These are phyloP conservation scores for Aristolochia fimbriata DNA, from an alignment of 164 flowering plant genomes.

Conservation along the genomic window DNA sequence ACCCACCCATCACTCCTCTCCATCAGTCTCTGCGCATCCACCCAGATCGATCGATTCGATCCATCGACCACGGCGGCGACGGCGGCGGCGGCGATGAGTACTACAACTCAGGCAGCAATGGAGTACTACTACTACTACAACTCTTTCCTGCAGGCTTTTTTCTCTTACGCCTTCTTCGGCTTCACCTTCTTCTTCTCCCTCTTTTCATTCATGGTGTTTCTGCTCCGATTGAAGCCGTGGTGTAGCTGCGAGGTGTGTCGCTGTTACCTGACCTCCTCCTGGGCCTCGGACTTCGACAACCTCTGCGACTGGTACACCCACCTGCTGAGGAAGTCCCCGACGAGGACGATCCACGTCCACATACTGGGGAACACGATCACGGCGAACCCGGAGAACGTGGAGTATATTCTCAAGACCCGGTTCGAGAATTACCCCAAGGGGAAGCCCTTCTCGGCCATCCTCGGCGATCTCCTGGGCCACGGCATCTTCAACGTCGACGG, in stretches of 20 bases:
- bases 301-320: slow-evolving; percentile 66
- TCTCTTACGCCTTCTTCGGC: slow-evolving; percentile 25
- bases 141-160: slow-evolving; percentile 2
- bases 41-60: no score
- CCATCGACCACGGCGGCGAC: no score
- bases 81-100: no score
- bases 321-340: slow-evolving; percentile 39
- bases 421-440: slow-evolving; percentile 88
- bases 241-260: slow-evolving; percentile 50
- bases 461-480: slow-evolving; percentile 65
- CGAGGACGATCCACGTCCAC: slow-evolving; percentile 50
- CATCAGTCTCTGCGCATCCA: no score
- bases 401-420: slow-evolving; percentile 57
- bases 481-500: slow-evolving; percentile 68
- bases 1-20: no score
- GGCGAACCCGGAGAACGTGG: slow-evolving; percentile 63
- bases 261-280: slow-evolving; percentile 25
- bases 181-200: slow-evolving; percentile 23
- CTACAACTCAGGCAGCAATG: no score
- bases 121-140: no score
- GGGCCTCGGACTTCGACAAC: slow-evolving; percentile 39
- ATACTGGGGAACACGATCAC: slow-evolving; percentile 57
- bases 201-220: slow-evolving; percentile 19
- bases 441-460: slow-evolving; percentile 35
- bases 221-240: slow-evolving; percentile 21